Base-by-base conservation (phyloP, 2,329 filamentous ascomycete genomes). In the Grosmannia huntii region DNA sequence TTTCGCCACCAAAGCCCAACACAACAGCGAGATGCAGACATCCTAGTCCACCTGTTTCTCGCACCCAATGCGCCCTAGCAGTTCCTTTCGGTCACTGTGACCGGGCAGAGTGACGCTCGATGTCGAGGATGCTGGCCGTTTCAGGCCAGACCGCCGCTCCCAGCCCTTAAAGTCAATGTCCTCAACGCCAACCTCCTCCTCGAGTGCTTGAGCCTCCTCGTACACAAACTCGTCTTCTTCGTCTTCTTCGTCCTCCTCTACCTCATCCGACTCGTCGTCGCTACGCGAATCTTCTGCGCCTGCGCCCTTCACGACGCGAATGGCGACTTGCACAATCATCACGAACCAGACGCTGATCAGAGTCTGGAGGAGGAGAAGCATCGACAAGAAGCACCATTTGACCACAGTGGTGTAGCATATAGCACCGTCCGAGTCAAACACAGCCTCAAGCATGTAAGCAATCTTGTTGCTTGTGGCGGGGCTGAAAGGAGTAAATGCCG, bases 281-380 rank as follows among this genome's bases (percentile, higher is more conserved):
- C 89, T 95, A 58, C 94, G 84, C 21, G 83, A 81, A 67, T 99
- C 94, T 62, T 96, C 90, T 5, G 92, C 90, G 36, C 82, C 77
- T 44, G 79, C 81, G 36, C 92, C 91, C 55, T 79, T 81, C 41
- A 97, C 68, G 6, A 97, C 90, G 61, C 86, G 85, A 62, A 87
- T 78, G 25, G 90, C 90, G 2, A 99, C 88, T 59, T 84, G 83
- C 46, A 91, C 72, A 64, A 97, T 96, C 84, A 96, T 87, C 62
- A 77, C 79, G 67, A 97, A 95, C 94, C 94, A 97, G 61, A 75
- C 78, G 41, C 95, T 75, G 36, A 88, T 90, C 57, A 99, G 80
- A 25, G 78, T 75, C 71, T 97, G 90, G 25, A 99, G 77, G 44
- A 85, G 80, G 14, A 95, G 75, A 3, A 99, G 82, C 46, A 89